Base-by-base conservation (phyloP, 441 rosid species). In the Croton laevigatus region DNA sequence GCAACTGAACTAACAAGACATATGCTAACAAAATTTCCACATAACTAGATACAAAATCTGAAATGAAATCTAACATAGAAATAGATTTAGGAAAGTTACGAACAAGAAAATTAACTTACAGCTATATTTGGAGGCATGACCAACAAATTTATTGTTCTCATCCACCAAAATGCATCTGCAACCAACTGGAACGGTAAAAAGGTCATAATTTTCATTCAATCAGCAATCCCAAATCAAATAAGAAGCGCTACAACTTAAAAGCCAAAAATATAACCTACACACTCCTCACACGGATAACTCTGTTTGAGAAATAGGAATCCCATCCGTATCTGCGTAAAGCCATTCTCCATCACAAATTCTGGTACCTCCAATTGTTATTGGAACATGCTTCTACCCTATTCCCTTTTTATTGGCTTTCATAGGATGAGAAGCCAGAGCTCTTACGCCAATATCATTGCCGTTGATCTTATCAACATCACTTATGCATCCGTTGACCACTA, bases 401-500 rank as follows among this genome's bases (percentile, higher is more conserved):
- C 97, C 98, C 69, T 93, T 93, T 85, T 91, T 93, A 44, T 91
- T 93, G 52, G 98, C 97, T 53, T 93, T 93, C 87, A 93, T 85
- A 0, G 98, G 98, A 78, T 89, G 98, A 65, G 98, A 86, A n/a
- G 91, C 92, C 71, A 94, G 73, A 63, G 97, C 97, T 79, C 98
- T 85, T 69, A 94, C 96, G n/a, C 98, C 97, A 46, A 94, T 90
- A 70, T 94, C 98, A 61, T 97, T 91, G n/a, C 98, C 98, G 3
- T 91, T 91, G 75, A 94, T 94, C 84, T 94, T 97, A 58, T 94
- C 98, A 0, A 86, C 97, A 68, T 94, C 97, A 70, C 98, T 85
- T 45, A 94, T 79, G 61, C 98, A 94, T 42, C 98, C 97, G 40
- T 94, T 88, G 27, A 94, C 97, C 57, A 94, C 81, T n/a, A 94